Evolutionary conservation across 345 rosid species (phyloP).

Genomic region (Citrus sp.): DNA sequence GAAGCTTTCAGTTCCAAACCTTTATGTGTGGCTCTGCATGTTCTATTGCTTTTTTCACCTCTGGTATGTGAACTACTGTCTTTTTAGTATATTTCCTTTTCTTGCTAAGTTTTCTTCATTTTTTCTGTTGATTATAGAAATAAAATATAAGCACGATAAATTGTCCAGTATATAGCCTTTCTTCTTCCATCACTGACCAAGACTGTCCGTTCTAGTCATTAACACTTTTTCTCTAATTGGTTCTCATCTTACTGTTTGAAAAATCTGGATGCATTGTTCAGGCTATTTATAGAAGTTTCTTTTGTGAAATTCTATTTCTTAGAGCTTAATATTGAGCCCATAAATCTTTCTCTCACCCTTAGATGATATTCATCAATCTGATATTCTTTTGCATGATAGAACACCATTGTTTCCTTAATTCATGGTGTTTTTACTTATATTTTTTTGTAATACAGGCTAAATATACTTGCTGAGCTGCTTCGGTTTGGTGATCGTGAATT

Average conservation of each 20-base stretch:
- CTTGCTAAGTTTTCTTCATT: not conserved
- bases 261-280: not conserved
- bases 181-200: not conserved
- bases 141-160: not conserved
- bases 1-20: conserved; percentile 94
- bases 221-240: not conserved
- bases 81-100: not conserved
- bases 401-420: conserved; percentile 1
- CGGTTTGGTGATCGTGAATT: conserved; percentile 97
- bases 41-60: conserved; percentile 97
- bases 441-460: conserved; percentile 53
- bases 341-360: not conserved
- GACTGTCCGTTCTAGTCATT: not conserved
- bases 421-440: not conserved
- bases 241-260: not conserved
- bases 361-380: not conserved
- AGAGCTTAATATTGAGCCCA: not conserved
- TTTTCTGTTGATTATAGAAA: not conserved
- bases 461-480: conserved; percentile 94
- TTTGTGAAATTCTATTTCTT: not conserved
- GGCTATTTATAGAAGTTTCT: not conserved
- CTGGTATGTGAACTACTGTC: conserved; percentile 51
- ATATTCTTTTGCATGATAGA: not conserved
- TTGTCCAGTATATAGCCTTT: not conserved
- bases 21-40: conserved; percentile 99